Conservation (phyloP, 2,329 filamentous ascomycete species). For the Cytospora paraplurivora region DNA sequence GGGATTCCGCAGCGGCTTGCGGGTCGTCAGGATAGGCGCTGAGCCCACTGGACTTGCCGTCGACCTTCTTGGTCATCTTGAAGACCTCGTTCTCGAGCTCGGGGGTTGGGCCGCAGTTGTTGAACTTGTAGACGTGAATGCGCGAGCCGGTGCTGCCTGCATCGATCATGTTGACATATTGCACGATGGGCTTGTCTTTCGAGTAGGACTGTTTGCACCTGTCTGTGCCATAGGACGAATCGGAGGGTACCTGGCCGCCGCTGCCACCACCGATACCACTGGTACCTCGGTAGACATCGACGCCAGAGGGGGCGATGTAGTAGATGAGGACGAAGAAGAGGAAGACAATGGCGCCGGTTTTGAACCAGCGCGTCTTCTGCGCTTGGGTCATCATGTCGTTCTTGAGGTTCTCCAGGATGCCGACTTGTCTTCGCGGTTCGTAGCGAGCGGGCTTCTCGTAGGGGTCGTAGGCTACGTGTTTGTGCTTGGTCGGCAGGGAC, state of each 20-base stretch:
- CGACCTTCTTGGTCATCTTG: constrained; percentile 85
- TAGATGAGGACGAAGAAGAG: constrained; percentile 64
- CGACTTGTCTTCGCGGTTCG: constrained; percentile 46
- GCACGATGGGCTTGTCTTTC: constrained; percentile 87
- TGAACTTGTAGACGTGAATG: constrained; percentile 99
- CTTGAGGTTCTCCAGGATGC: constrained; percentile 58
- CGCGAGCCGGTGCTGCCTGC: constrained; percentile 96
- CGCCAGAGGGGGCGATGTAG: constrained; percentile 62
- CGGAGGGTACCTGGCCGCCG: constrained; percentile 57
- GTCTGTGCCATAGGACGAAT: constrained; percentile 66
- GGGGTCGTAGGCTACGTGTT: constrained; percentile 59
- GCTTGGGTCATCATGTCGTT: constrained; percentile 63
- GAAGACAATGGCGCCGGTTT: constrained; percentile 64
- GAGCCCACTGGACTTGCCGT: constrained; percentile 66
- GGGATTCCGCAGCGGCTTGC: constrained; percentile 82
- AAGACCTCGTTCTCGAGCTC: constrained; percentile 93
- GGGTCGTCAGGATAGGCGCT: constrained; percentile 88
- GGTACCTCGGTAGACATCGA: constrained; percentile 52
- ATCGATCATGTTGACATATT: constrained; percentile 99
- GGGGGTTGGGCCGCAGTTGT: constrained; percentile 95
- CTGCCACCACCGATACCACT: constrained; percentile 25
- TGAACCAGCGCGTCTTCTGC: constrained; percentile 66
- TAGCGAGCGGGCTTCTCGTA: constrained; percentile 68
- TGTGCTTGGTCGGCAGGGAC: constrained; percentile 59
- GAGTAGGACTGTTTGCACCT: constrained; percentile 84